These are phyloP conservation scores for Candida alai DNA, from an alignment of 805 yeast species.

Conservation along the genomic window DNA sequence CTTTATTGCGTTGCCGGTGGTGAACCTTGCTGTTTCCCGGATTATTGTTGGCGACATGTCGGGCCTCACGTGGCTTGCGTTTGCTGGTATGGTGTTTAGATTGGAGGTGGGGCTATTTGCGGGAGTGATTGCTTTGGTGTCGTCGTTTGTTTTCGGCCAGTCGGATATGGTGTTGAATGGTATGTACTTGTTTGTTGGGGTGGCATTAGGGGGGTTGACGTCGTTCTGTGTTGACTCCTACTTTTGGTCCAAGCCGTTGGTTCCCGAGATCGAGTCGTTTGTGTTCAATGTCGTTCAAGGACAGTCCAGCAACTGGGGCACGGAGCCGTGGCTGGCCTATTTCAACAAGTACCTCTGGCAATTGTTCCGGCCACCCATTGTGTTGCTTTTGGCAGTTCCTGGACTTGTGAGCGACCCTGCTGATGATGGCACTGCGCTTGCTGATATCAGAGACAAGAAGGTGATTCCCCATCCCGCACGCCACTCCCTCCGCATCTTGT, in stretches of 20 bases:
- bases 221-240: constrained; percentile 61
- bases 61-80: constrained; percentile 51
- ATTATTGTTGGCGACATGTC: constrained; percentile 46
- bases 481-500: constrained; percentile 42
- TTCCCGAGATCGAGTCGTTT: constrained; percentile 77
- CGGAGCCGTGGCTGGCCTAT: constrained; percentile 70
- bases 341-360: constrained; percentile 46
- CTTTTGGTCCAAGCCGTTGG: constrained; percentile 60
- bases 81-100: constrained; percentile 67
- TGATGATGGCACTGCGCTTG: constrained; percentile 17
- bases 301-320: constrained; percentile 77
- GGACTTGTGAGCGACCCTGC: constrained; percentile 45
- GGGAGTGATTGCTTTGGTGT: constrained; percentile 42
- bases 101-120: constrained; percentile 62
- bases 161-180: constrained; percentile 35
- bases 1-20: constrained; percentile 74
- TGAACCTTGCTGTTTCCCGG: constrained; percentile 50
- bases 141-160: constrained; percentile 44
- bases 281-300: constrained; percentile 75
- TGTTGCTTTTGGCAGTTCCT: constrained; percentile 35
- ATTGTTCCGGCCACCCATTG: constrained; percentile 41
- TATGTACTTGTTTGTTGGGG: constrained; percentile 47
- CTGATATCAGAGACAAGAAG: constrained; percentile 15
- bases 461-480: constrained; percentile 24
- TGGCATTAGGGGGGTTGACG: constrained; percentile 44